Conservation (phyloP, 345 rosid genomes). For the Odontarrhena argentea region DNA sequence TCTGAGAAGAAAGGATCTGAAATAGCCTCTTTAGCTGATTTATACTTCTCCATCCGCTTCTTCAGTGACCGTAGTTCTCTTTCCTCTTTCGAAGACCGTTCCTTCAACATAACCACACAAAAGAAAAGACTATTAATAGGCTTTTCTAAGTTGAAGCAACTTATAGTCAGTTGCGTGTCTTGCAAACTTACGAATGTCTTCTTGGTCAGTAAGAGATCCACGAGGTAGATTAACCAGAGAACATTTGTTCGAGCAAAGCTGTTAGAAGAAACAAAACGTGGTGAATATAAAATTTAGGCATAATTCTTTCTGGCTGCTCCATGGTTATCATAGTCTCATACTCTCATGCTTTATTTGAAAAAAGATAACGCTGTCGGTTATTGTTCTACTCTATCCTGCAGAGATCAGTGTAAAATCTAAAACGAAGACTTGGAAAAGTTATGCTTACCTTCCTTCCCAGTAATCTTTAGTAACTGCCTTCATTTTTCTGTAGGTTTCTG, state of each 20-base stretch:
- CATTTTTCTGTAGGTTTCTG: slow-evolving; percentile 93
- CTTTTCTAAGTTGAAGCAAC: slow-evolving; percentile 10
- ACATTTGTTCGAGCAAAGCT: slow-evolving; percentile 91
- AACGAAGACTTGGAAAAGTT: background rate
- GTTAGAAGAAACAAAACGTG: slow-evolving; percentile 38
- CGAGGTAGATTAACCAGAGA: slow-evolving; percentile 83
- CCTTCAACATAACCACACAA: slow-evolving; percentile 43
- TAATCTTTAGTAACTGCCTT: slow-evolving; percentile 67
- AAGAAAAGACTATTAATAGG: background rate
- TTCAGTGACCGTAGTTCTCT: slow-evolving; percentile 80
- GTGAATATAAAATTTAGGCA: background rate
- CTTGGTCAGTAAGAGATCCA: slow-evolving; percentile 76
- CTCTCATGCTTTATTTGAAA: slow-evolving; percentile 1
- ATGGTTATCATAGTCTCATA: background rate
- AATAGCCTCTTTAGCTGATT: slow-evolving; percentile 79
- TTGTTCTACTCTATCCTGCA: background rate
- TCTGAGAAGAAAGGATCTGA: slow-evolving; percentile 72
- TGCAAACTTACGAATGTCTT: slow-evolving; percentile 80
- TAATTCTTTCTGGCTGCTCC: slow-evolving; percentile 5
- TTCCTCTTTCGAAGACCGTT: slow-evolving; percentile 66
- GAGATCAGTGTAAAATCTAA: background rate
- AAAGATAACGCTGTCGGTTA: slow-evolving; percentile 1
- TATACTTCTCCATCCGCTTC: slow-evolving; percentile 72
- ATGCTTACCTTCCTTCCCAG: slow-evolving; percentile 87
- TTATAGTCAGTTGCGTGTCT: background rate